Evolutionary conservation across 805 yeast species (phyloP).

Genomic region (Candida tammaniensis): DNA sequence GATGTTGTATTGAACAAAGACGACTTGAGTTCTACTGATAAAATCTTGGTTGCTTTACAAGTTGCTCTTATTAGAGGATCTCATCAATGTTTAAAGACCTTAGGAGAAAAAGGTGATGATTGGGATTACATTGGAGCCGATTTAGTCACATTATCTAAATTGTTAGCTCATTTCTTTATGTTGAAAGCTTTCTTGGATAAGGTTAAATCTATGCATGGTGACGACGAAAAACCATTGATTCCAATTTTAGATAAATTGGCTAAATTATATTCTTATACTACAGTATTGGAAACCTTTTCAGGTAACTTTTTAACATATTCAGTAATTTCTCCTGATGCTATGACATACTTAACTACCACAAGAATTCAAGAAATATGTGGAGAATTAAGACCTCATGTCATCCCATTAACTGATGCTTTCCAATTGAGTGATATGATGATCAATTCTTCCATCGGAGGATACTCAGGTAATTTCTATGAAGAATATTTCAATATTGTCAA

Average conservation of each 20-base stretch:
- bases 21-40: conserved; percentile 25
- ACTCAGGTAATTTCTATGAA: conserved; percentile 43
- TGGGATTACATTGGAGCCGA: conserved; percentile 40
- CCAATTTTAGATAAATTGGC: conserved; percentile 31
- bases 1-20: conserved; percentile 28
- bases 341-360: conserved; percentile 23
- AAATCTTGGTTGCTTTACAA: conserved; percentile 37
- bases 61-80: conserved; percentile 37
- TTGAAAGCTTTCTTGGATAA: conserved; percentile 30
- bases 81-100: conserved; percentile 24
- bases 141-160: conserved; percentile 39
- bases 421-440: conserved; percentile 42
- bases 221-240: conserved; percentile 20
- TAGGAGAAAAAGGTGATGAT: conserved; percentile 21
- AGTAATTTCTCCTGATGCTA: conserved; percentile 30
- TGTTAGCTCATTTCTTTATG: conserved; percentile 42
- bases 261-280: conserved; percentile 31
- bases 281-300: conserved; percentile 31
- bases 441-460: conserved; percentile 42
- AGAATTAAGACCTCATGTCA: conserved; percentile 38
- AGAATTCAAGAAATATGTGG: conserved; percentile 32
- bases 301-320: conserved; percentile 34
- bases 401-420: conserved; percentile 44
- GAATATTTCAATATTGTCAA: conserved; percentile 40
- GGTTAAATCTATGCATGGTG: conserved; percentile 19